Evolutionary conservation across 495 filamentous ascomycete genomes (phyloP).

Genomic region (Trichoderma asperelloides): DNA sequence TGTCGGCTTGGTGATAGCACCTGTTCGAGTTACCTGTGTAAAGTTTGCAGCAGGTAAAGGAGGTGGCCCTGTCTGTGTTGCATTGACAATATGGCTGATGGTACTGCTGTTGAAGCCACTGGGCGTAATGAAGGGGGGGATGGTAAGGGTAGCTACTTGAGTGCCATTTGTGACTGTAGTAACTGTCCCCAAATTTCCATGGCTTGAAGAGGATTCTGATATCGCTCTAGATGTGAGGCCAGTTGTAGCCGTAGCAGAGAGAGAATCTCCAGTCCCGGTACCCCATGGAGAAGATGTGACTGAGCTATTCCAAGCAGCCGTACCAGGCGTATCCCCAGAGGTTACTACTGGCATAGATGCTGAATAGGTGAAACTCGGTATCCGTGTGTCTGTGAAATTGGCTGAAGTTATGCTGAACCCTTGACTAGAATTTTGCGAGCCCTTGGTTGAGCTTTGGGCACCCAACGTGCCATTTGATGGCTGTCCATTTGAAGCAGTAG

Average conservation of each 20-base stretch:
- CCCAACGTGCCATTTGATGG: neutral
- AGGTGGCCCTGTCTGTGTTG: neutral
- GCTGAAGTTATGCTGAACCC: neutral
- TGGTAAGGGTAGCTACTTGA: neutral
- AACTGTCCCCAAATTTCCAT: neutral
- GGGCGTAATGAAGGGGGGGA: neutral
- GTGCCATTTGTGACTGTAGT: neutral
- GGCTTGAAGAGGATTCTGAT: neutral
- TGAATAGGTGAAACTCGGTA: neutral
- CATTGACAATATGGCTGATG: neutral
- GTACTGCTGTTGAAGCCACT: conserved; percentile 6
- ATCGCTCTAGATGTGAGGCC: neutral
- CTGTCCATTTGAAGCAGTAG: neutral
- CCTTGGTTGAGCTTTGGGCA: neutral
- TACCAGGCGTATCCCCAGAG: neutral
- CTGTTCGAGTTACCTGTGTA: neutral
- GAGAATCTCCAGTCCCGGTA: neutral
- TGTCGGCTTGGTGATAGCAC: neutral
- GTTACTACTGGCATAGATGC: neutral
- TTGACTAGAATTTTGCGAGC: neutral
- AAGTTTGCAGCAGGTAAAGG: neutral
- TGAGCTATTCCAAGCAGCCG: neutral
- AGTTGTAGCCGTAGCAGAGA: neutral
- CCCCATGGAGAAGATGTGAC: neutral
- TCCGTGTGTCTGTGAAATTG: neutral